Evolutionary conservation across 129 eudicot genomes (phyloP).

Genomic region (Chrysanthemum seticuspe): DNA sequence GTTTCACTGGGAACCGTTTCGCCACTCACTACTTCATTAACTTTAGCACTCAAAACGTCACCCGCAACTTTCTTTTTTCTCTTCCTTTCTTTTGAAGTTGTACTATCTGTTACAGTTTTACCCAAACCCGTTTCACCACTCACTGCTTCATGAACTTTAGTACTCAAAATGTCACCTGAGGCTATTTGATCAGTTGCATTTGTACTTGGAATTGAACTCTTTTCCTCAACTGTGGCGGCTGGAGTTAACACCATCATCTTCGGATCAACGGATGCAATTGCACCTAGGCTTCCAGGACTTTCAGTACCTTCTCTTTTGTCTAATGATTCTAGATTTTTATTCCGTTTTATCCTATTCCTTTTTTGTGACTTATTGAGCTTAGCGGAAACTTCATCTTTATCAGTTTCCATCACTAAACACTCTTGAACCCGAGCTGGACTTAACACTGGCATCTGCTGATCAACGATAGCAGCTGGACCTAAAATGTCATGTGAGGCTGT

Average conservation of each 20-base stretch:
- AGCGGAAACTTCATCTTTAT: conserved; percentile 2
- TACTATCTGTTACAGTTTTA: conserved; percentile 5
- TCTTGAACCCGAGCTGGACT: background rate
- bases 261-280: conserved; percentile 3
- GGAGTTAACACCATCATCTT: conserved; percentile 8
- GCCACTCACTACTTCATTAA: too few species aligned
- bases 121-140: conserved; percentile 17
- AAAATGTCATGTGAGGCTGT: background rate
- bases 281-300: background rate
- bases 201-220: conserved; percentile 1
- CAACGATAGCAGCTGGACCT: too few species aligned
- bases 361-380: background rate
- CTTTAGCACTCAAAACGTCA: background rate
- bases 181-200: background rate
- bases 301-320: conserved; percentile 11
- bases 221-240: background rate
- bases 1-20: background rate
- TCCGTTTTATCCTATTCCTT: background rate
- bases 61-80: background rate
- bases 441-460: background rate
- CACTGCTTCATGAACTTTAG: conserved; percentile 8
- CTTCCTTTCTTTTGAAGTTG: conserved; percentile 1
- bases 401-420: conserved; percentile 1
- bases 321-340: background rate
- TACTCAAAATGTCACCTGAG: conserved; percentile 13